Evolutionary conservation across 2,329 filamentous ascomycete genomes (phyloP).

Genomic region (Colletotrichum sp.): DNA sequence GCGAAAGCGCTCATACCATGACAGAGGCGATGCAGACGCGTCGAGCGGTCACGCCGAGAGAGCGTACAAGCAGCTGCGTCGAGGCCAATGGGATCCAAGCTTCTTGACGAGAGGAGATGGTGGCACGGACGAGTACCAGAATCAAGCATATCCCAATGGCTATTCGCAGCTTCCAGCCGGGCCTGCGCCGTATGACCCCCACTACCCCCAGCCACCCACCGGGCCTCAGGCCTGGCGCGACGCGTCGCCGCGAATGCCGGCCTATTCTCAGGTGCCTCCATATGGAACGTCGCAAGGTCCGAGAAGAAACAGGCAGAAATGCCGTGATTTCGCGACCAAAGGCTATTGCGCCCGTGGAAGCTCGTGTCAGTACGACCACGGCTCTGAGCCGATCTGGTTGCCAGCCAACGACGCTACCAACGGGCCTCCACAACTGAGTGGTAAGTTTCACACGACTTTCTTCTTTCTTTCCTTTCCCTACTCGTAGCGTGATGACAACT

Average conservation of each 20-base stretch:
- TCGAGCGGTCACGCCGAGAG: conserved; percentile 37
- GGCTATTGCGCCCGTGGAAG: conserved; percentile 74
- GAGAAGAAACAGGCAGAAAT: conserved; percentile 53
- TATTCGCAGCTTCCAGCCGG: conserved; percentile 23
- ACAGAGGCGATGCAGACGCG: conserved; percentile 22
- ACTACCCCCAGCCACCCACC: conserved; percentile 30
- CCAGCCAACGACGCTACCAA: not conserved
- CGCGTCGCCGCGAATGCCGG: not conserved
- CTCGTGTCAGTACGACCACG: conserved; percentile 74
- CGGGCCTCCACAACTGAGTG: not conserved
- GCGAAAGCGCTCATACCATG: conserved; percentile 42
- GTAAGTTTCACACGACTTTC: not conserved
- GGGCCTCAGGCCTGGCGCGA: conserved; percentile 1
- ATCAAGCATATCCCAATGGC: not conserved
- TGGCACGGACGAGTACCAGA: not conserved
- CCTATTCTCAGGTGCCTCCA: not conserved
- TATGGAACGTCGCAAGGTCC: not conserved
- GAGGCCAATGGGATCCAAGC: conserved; percentile 47
- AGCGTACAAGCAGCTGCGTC: conserved; percentile 64
- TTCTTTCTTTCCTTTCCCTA: not conserved
- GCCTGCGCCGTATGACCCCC: conserved; percentile 60
- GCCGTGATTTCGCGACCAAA: conserved; percentile 74
- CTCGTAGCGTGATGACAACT: conserved; percentile 23
- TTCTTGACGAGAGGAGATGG: conserved; percentile 6
- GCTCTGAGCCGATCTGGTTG: conserved; percentile 33